Evolutionary conservation across 306 rosid species (phyloP), one percentile per base, ranked within the genome.

Genomic region (Gastrolobium villosum): DNA sequence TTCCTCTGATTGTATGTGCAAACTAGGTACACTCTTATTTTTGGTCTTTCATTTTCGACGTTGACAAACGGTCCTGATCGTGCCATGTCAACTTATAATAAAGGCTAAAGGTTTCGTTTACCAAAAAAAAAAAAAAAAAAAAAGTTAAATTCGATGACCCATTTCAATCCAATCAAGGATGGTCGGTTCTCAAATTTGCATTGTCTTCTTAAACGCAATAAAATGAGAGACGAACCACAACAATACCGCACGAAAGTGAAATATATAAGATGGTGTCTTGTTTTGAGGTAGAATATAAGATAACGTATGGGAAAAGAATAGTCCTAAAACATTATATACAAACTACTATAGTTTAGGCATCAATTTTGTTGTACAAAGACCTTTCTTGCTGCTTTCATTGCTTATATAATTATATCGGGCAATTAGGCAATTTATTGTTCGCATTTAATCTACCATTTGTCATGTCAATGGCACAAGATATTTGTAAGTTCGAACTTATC

Each of bases 11-110:
- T n/a, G 65, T 2, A 7, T 32, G 69, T 37, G 8, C 1, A 20
- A 44, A 14, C 69, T 9, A 34, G 49, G 32, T 2, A 63, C 65
- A 2, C 44, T 35, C 43, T 11, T 6, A 2, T 40, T 5, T 10
- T 48, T n/a, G 54, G 48, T 11, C 6, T 48, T 78, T 66, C 68
- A 9, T 75, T 62, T 79, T 70, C 75, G 66, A 70, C 26, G 65
- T 31, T 46, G 52, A 76, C 77, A 26, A 20, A 75, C 77, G 86
- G 81, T 76, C 66, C 35, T 46, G 84, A 84, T 84, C 73, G 46
- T 75, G 86, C 76, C 79, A 75, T 60, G 72, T 83, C 71, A 63
- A 50, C 74, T 20, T 14, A 4, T 10, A 7, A 14, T 44, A 64
- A 30, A 53, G 14, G 11, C 60, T 20, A 20, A 20, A 20, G 26